Conservation (phyloP, 148 eudicot genomes). For the Tetragonia tetragonoides region DNA sequence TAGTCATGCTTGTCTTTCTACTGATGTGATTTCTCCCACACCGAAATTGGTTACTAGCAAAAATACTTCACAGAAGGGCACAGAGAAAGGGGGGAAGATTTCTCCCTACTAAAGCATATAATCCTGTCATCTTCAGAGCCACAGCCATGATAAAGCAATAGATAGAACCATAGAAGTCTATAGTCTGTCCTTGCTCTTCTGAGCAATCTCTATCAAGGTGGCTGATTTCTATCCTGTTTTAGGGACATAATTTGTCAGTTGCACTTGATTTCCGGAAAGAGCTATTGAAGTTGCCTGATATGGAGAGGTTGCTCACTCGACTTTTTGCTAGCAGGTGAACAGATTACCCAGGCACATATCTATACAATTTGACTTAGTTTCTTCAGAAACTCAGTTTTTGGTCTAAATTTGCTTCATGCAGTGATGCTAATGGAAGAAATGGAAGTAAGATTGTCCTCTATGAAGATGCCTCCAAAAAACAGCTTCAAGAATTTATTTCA, state of each 20-base stretch:
- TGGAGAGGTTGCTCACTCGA: constrained; percentile 88
- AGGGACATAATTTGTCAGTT: constrained; percentile 60
- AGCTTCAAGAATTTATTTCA: constrained; percentile 90
- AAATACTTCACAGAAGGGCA: too few species aligned
- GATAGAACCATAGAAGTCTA: background rate
- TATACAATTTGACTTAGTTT: constrained; percentile 8
- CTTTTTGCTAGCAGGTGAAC: constrained; percentile 82
- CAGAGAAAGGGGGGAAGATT: background rate
- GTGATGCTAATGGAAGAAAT: constrained; percentile 93
- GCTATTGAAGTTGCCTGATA: constrained; percentile 78
- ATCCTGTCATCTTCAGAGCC: too few species aligned
- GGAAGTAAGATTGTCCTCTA: constrained; percentile 80
- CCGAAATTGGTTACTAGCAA: too few species aligned
- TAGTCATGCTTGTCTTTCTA: background rate
- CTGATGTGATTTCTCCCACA: too few species aligned
- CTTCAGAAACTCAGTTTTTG: constrained; percentile 5
- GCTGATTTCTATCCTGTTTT: constrained; percentile 28
- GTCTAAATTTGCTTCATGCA: constrained; percentile 32
- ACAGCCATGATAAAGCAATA: background rate
- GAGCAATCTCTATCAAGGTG: constrained; percentile 6
- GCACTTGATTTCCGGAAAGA: constrained; percentile 78
- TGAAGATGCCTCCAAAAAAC: constrained; percentile 90
- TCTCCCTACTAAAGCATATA: background rate
- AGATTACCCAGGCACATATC: background rate
- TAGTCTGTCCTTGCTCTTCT: background rate